Evolutionary conservation across 768 basidiomycete genomes (phyloP).

Genomic region (Lactifluus subvellereus): DNA sequence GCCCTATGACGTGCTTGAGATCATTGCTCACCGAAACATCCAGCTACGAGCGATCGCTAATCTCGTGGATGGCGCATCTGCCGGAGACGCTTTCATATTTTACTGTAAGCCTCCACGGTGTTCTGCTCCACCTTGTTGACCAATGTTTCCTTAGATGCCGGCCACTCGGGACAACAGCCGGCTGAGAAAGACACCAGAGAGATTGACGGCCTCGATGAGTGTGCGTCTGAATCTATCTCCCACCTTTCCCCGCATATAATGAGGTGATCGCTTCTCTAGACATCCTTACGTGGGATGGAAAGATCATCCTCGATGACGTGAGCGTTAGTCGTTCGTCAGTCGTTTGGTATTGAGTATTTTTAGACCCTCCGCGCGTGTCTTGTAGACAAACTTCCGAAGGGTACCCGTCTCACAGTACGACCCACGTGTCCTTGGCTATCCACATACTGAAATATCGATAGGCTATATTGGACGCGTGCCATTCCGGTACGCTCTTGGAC

Average conservation of each 20-base stretch:
- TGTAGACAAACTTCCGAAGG: slow-evolving; percentile 22
- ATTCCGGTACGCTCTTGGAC: slow-evolving; percentile 23
- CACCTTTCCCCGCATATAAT: not conserved
- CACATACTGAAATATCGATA: not conserved
- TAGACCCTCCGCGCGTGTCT: slow-evolving; percentile 20
- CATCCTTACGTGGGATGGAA: slow-evolving; percentile 11
- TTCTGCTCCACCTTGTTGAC: not conserved
- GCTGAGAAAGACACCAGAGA: not conserved
- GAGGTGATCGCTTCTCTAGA: not conserved
- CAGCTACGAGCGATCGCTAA: slow-evolving; percentile 19
- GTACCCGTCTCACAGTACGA: slow-evolving; percentile 20
- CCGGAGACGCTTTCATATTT: slow-evolving; percentile 23
- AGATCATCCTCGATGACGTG: slow-evolving; percentile 21
- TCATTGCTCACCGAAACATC: not conserved
- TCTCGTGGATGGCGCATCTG: slow-evolving; percentile 15
- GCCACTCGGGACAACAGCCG: not conserved
- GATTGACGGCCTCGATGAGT: not conserved
- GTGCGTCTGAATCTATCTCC: not conserved
- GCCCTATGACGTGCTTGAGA: not conserved
- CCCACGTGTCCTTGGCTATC: not conserved
- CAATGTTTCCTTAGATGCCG: not conserved
- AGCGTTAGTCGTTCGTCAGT: not conserved
- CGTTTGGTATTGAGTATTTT: not conserved
- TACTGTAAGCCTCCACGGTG: slow-evolving; percentile 14
- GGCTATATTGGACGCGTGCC: slow-evolving; percentile 26